Percentiles rank a stretch among this genome's conserved stretches.
Conservation (phyloP, 352 stramenopile genomes). For the Globisporangium paroecandrum region DNA sequence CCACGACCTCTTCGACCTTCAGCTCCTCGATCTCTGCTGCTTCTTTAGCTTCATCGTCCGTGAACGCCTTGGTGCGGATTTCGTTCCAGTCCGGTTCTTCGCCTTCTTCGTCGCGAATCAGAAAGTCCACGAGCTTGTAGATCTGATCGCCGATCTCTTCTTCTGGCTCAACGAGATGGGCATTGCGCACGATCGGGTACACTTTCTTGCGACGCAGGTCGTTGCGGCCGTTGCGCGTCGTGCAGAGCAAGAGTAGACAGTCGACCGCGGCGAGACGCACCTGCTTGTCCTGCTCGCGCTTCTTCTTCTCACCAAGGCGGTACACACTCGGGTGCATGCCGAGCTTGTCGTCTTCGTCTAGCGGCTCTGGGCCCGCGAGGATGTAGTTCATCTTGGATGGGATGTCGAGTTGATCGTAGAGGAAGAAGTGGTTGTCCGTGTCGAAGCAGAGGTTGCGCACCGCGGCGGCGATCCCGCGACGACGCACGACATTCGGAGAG, state of each 20-base stretch:
- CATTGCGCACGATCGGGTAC: conserved; percentile 83
- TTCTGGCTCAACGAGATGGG: conserved; percentile 74
- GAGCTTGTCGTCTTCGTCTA: conserved; percentile 78
- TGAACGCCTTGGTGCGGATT: conserved; percentile 63
- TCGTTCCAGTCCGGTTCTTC: conserved; percentile 84
- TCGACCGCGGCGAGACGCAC: conserved; percentile 75
- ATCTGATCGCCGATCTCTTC: conserved; percentile 85
- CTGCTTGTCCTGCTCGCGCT: conserved; percentile 69
- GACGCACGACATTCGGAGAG: conserved; percentile 79
- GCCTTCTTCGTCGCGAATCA: conserved; percentile 85
- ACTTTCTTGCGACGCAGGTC: conserved; percentile 82
- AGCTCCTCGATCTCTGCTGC: background rate
- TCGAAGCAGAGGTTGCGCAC: conserved; percentile 88
- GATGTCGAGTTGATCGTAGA: conserved; percentile 84
- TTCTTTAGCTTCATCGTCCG: conserved; percentile 32
- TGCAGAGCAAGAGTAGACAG: conserved; percentile 72
- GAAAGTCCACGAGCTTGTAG: conserved; percentile 87
- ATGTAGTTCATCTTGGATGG: conserved; percentile 76
- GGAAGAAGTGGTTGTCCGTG: conserved; percentile 85
- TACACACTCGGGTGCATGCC: conserved; percentile 80
- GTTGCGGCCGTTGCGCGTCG: conserved; percentile 74
- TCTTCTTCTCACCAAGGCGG: conserved; percentile 76
- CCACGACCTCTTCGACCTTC: background rate
- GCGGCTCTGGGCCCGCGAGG: conserved; percentile 65
- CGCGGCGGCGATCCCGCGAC: conserved; percentile 58